Evolutionary conservation across 2,329 filamentous ascomycete genomes (phyloP), one percentile per base, ranked within the genome.

Genomic region (Rhinocladiella mackenziei): DNA sequence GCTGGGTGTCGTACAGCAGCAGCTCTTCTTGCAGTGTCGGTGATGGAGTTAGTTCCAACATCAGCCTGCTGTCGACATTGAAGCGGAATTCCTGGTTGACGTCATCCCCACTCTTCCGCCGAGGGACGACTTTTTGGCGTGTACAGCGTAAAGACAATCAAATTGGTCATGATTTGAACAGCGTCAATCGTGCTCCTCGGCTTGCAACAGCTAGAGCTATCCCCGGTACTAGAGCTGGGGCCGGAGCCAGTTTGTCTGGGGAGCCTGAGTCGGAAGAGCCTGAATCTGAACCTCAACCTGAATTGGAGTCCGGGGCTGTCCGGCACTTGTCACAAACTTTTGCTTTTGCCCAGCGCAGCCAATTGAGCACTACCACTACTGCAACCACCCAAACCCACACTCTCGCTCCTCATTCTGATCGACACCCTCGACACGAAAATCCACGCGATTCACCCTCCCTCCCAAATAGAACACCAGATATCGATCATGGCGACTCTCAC

Each of bases 1-100:
- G 48, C 29, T 53, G 50, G 50, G 43, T 44, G 9, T 53, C 50
- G 1, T 50, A 37, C 36, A 47, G 33, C 39, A 35, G 35, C 38
- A 46, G 30, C 30, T 45, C 41, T 30, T 43, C 45, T 31, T 14
- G 20, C 11, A 38, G 18, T 22, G 30, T 13, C 26, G 18, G 18
- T 15, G 23, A 19, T 2, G 34, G 20, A 19, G 13, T 35, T 18
- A 39, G 29, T 18, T 26, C 42, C 6, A 31, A 14, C 26, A 14
- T 6, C 19, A 32, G 17, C 40, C 23, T 43, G 29, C 18, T 31
- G 26, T 48, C 31, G 41, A 48, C 40, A 30, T 28, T 35, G 32
- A 43, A 46, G 28, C 29, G 36, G 17, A 35, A 38, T 14, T 33
- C 33, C 3, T 40, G 35, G 37, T 45, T 50, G 43, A 50, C 50